phyloP scores from a whole-genome alignment of 1,284 basidiomycete genomes.

The Trichosporon coremiiforme region DNA sequence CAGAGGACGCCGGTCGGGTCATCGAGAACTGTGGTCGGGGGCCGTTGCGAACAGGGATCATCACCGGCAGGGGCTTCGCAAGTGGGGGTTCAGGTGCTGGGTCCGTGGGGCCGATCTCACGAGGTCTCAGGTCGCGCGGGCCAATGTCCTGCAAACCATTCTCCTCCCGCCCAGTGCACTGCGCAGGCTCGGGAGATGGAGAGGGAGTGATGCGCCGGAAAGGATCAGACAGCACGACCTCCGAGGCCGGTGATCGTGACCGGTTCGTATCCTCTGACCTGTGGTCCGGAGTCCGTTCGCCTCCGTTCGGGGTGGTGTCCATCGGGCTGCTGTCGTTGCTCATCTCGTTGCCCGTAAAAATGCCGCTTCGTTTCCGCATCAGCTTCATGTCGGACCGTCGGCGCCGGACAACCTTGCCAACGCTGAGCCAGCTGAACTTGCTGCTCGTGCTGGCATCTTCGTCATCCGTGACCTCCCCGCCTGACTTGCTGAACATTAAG shows the following conservation, averaged over 20 bases:
- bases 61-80: background rate
- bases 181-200: background rate
- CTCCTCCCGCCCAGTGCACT: background rate
- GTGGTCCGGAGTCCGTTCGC: background rate
- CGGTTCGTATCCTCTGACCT: slow-evolving; percentile 11
- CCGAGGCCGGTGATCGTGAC: background rate
- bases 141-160: background rate
- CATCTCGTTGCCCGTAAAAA: slow-evolving; percentile 21
- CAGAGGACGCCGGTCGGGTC: slow-evolving; percentile 16
- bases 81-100: background rate
- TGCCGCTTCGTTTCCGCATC: slow-evolving; percentile 23
- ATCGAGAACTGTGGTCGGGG: background rate
- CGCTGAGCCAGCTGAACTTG: slow-evolving; percentile 50
- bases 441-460: slow-evolving; percentile 31
- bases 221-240: slow-evolving; percentile 22
- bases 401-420: slow-evolving; percentile 42
- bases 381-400: slow-evolving; percentile 42
- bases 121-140: too few relatives aligned
- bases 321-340: slow-evolving; percentile 19
- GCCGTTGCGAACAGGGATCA: slow-evolving; percentile 8
- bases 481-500: slow-evolving; percentile 40
- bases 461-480: slow-evolving; percentile 23
- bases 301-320: background rate
- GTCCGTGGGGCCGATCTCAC: background rate
- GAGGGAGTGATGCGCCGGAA: background rate